Evolutionary conservation across 371 early-diverging fungal species (phyloP).

Genomic region (Rhizomucor miehei): DNA sequence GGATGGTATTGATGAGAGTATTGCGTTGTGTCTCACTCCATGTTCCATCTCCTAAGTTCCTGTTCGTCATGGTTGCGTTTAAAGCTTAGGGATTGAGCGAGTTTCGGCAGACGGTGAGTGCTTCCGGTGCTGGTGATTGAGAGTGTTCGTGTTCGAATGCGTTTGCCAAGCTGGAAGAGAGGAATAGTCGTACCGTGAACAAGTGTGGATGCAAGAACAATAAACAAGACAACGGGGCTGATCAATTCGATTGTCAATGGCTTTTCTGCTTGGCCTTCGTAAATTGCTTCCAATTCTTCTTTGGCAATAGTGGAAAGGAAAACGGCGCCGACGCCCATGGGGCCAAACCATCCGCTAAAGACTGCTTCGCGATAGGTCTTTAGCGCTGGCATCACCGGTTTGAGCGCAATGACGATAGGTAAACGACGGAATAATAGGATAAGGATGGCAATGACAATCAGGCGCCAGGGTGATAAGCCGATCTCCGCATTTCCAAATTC

Average conservation of each 20-base stretch:
- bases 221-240: conserved; percentile 66
- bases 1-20: conserved; percentile 34
- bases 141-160: conserved; percentile 46
- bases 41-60: conserved; percentile 18
- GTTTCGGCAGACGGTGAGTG: conserved; percentile 42
- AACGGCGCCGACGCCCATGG: conserved; percentile 83
- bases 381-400: conserved; percentile 71
- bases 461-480: conserved; percentile 63
- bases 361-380: conserved; percentile 77
- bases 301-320: conserved; percentile 69
- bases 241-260: conserved; percentile 33
- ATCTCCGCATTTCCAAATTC: conserved; percentile 55
- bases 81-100: conserved; percentile 26
- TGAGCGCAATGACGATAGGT: conserved; percentile 69
- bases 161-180: conserved; percentile 62
- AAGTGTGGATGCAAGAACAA: conserved; percentile 74
- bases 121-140: conserved; percentile 45
- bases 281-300: conserved; percentile 40
- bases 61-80: conserved; percentile 4
- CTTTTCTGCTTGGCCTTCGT: conserved; percentile 17
- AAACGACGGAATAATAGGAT: conserved; percentile 84
- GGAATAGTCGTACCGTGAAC: conserved; percentile 84
- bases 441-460: conserved; percentile 64
- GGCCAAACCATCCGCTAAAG: conserved; percentile 97
- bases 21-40: conserved; percentile 41